Base-by-base conservation (phyloP, 2,329 filamentous ascomycete genomes). In the Amylocarpus encephaloides region DNA sequence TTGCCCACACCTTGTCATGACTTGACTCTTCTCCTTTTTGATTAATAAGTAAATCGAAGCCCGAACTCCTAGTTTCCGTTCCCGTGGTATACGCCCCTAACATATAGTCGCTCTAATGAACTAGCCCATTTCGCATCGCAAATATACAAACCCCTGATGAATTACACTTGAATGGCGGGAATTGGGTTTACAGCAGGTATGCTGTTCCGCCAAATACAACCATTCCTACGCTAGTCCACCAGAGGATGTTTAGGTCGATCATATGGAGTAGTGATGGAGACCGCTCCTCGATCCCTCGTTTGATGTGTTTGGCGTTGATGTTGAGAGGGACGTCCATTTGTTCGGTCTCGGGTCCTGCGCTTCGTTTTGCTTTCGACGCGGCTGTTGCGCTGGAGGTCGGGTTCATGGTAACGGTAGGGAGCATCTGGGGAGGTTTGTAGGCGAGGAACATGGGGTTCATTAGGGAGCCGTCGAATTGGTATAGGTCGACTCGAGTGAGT, bases 391-490 rank as follows among this genome's bases (percentile, higher is more conserved):
- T 70, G 1, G 70, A 54, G 16, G 60, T 64, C 1, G 82, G 79
- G 61, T 86, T 82, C 52, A 88, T 70, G 0, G 81, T 85, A 10
- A 73, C 72, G 2, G 83, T 86, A 1, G 84, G 83, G 5, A 87
- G 76, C 82, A 88, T 88, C 61, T 82, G 69, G 0, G 84, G 83
- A 5, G 82, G 78, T 11, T 68, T 73, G 63, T 76, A 80, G 55
- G 75, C 77, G 41, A 85, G 73, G 66, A 84, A 88, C 72, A 88
- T 74, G 10, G 84, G 83, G 57, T 83, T 77, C 68, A 86, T 70
- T 10, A 81, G 82, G 1, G 79, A 68, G 51, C 83, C 84, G 62
- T 86, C 80, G 59, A 76, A 80, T 59, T 75, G 66, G 66, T 73
- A 83, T 41, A 88, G 73, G 57, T 86, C 79, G 19, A 88, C 75